Conservation (phyloP, 331 rosid species). For the Quercus tomentella region DNA sequence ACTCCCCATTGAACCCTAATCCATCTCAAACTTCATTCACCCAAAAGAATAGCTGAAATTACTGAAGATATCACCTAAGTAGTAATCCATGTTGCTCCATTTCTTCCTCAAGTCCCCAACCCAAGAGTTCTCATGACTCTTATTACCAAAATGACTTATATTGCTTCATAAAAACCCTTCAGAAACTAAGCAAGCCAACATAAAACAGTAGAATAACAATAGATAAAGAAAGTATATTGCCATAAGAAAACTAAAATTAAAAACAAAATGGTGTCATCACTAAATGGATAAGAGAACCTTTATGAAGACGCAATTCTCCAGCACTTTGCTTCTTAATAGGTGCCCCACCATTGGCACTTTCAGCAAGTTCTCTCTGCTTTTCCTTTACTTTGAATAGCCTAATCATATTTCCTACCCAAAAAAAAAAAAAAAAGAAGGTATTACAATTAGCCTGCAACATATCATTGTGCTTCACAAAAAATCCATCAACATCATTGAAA, state of each 20-base stretch:
- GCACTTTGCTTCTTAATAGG: conserved; percentile 78
- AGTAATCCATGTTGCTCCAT: neutral
- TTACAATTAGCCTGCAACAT: neutral
- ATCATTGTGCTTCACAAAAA: neutral
- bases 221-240: neutral
- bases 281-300: conserved; percentile 39
- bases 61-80: neutral
- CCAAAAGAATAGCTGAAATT: neutral
- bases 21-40: neutral
- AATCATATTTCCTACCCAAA: conserved; percentile 65
- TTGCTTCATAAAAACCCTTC: neutral
- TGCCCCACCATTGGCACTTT: conserved; percentile 57
- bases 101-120: neutral
- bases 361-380: conserved; percentile 81
- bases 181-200: neutral
- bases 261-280: neutral
- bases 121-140: neutral
- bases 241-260: neutral
- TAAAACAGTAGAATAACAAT: neutral
- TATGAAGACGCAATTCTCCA: conserved; percentile 89
- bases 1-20: neutral
- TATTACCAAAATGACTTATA: neutral
- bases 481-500: neutral
- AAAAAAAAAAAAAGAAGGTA: neutral
- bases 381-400: conserved; percentile 92